These are phyloP conservation scores for Sequoiadendron giganteum DNA, from an alignment of 75 land plant genomes.

Conservation along the genomic window DNA sequence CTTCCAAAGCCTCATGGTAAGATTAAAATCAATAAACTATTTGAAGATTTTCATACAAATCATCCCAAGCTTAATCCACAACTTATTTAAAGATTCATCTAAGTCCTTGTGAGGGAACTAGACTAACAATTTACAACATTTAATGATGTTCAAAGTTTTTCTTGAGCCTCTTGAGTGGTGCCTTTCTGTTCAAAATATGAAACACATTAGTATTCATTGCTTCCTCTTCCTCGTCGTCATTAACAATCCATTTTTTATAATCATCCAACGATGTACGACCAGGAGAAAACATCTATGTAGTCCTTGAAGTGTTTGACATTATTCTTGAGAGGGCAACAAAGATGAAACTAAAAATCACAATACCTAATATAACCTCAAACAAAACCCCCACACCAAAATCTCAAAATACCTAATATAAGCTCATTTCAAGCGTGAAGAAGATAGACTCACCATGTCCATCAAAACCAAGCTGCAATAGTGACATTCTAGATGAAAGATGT, in stretches of 20 bases:
- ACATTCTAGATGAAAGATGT: too few relatives aligned
- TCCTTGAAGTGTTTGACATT: neutral
- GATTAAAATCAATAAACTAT: too few relatives aligned
- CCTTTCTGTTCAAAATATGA: conserved; percentile 1
- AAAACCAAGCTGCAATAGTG: too few relatives aligned
- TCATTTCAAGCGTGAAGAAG: too few relatives aligned
- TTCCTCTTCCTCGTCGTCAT: neutral
- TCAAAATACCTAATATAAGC: too few relatives aligned
- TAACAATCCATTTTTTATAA: neutral
- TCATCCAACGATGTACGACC: neutral
- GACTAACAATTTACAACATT: too few relatives aligned
- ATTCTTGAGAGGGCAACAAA: neutral
- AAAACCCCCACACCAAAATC: neutral
- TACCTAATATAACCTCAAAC: neutral
- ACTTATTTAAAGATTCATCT: too few relatives aligned
- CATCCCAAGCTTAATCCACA: too few relatives aligned
- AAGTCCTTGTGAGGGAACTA: neutral
- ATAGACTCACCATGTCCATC: too few relatives aligned
- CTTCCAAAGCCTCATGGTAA: too few relatives aligned
- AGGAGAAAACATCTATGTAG: neutral
- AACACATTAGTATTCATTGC: neutral
- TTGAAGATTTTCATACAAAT: too few relatives aligned
- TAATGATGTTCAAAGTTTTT: neutral
- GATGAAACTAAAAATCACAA: neutral
- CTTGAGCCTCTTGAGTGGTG: neutral